phyloP scores from a whole-genome alignment of 805 yeast species.

The Candida maltosa region DNA sequence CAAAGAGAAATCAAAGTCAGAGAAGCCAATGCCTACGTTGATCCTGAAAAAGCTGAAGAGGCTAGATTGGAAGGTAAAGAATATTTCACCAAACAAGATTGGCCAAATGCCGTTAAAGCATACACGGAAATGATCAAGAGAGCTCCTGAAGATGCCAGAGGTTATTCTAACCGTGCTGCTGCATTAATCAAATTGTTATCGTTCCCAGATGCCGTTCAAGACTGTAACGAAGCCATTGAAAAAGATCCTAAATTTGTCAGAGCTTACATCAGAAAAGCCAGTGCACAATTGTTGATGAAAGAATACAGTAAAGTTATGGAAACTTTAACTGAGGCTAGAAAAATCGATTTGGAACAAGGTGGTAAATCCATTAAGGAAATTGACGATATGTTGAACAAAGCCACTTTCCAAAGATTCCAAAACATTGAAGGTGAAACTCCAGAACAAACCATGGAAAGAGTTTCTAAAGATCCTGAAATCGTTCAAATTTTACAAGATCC shows the following conservation, averaged over 20 bases:
- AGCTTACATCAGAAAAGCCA: conserved; percentile 96
- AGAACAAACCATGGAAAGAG: conserved; percentile 90
- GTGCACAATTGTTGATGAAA: conserved; percentile 85
- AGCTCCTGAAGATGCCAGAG: conserved; percentile 95
- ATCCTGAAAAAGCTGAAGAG: conserved; percentile 91
- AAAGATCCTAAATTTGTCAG: conserved; percentile 86
- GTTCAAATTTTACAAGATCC: conserved; percentile 88
- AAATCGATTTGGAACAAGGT: conserved; percentile 62
- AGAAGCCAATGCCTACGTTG: conserved; percentile 76
- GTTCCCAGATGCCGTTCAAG: conserved; percentile 93
- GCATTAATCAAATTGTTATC: conserved; percentile 91
- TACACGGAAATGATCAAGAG: conserved; percentile 95
- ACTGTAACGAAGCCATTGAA: conserved; percentile 85
- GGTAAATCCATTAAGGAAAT: conserved; percentile 70
- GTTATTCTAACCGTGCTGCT: conserved; percentile 97
- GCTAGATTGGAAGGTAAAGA: conserved; percentile 93
- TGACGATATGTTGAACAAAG: conserved; percentile 76
- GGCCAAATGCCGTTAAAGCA: conserved; percentile 95
- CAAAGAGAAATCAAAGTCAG: conserved; percentile 80
- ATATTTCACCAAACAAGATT: conserved; percentile 82
- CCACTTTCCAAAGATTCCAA: conserved; percentile 74
- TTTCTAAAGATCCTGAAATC: conserved; percentile 90
- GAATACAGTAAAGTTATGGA: conserved; percentile 81
- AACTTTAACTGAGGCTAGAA: conserved; percentile 76
- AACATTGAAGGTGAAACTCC: conserved; percentile 86